A percentile compares a stretch with the other conserved stretches of the same genome.
Conservation (phyloP, 257 asterid genomes). For the Verbascum thapsus region DNA sequence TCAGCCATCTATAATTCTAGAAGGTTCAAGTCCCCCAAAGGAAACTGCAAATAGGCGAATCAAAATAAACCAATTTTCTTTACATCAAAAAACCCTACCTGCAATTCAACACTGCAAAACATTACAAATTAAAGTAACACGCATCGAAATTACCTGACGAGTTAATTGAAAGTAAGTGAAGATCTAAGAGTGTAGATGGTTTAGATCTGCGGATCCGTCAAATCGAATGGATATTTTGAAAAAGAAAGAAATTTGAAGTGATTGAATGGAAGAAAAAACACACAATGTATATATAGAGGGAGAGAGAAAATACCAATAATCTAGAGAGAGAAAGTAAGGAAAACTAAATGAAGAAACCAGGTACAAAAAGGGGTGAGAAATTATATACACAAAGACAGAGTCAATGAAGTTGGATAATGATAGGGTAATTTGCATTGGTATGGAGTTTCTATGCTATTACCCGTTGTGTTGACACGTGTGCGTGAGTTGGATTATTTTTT, state of each 20-base stretch:
- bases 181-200: constrained; percentile 60
- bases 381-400: constrained; percentile 20
- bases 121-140: background rate
- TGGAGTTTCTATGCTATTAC: constrained; percentile 35
- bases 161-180: constrained; percentile 29
- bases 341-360: no score
- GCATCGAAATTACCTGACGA: constrained; percentile 41
- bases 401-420: constrained; percentile 35
- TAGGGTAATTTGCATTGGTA: constrained; percentile 24
- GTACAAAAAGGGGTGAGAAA: no score
- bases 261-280: background rate
- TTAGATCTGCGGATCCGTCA: constrained; percentile 73
- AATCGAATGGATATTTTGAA: constrained; percentile 34
- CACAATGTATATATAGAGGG: constrained; percentile 17
- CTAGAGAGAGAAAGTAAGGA: background rate
- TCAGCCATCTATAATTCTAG: constrained; percentile 59
- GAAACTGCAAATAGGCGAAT: constrained; percentile 24
- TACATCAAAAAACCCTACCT: constrained; percentile 39
- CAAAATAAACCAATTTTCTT: constrained; percentile 25
- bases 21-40: constrained; percentile 44
- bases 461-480: constrained; percentile 37
- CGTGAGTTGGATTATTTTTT: background rate
- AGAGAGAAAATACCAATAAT: background rate
- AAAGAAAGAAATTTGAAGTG: no score
- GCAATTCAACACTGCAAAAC: constrained; percentile 22